Evolutionary conservation across 192 early-diverging fungal genomes (phyloP), one percentile per base, ranked within the genome.

Genomic region (Entrophospora sp.): DNA sequence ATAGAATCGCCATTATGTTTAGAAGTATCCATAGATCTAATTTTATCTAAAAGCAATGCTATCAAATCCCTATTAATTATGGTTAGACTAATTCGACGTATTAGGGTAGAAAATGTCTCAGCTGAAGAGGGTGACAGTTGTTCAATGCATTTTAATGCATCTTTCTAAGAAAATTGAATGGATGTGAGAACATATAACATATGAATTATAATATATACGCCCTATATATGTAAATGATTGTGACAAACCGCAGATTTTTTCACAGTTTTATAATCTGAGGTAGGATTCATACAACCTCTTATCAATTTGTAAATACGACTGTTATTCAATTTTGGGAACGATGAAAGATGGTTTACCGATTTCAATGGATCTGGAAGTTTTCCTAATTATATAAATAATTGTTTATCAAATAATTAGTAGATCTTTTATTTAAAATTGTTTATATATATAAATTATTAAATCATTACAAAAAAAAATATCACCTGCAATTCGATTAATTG

Each of bases 21-120:
- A n/a, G n/a, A n/a, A n/a, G n/a, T n/a, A n/a, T n/a, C n/a, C n/a
- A 30, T 36, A 36, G 57, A 56, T 34, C 46, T 51, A 58, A 84
- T 48, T 46, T 79, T 51, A 53, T 79, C 73, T 51, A 92, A 69
- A 56, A 94, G 53, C 65, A 77, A 40, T 34, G 84, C 70, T 31
- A 91, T 77, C 35, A 79, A 62, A 56, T 78, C 81, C 46, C 84
- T 85, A 62, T 92, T 88, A 52, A 94, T 68, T 8, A 92, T 73
- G 7, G 83, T 86, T 42, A 93, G 70, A 10, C 84, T 83, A 9
- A 91, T 84, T 13, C 89, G 80, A 28, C 90, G 84, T 46, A 95
- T 76, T 24, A 94, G 73, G 12, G 85, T 69, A 2, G 78, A 72
- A 22, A 93, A 90, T 0, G 87, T 82, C 40, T 95, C 94, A 30